A percentile compares a stretch with the other conserved stretches of the same genome.
These are phyloP conservation scores for Fusarium sp. DNA, from an alignment of 2,329 filamentous ascomycete genomes.

Conservation along the genomic window DNA sequence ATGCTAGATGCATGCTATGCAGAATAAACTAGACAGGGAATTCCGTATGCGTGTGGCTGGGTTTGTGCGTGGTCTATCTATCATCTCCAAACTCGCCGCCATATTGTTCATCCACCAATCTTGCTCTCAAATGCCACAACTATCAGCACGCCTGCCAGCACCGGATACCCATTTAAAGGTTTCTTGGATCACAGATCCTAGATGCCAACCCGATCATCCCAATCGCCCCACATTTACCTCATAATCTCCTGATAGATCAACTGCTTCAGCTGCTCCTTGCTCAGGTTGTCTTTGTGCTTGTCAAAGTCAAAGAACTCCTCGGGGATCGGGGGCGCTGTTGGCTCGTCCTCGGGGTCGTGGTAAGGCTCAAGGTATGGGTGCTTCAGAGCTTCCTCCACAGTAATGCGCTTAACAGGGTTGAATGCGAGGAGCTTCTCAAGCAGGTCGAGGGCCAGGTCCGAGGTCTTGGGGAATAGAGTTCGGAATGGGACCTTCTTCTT, in stretches of 20 bases:
- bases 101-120: conserved; percentile 26
- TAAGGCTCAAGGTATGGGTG: conserved; percentile 99
- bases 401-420: conserved; percentile 98
- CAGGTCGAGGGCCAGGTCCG: conserved; percentile 93
- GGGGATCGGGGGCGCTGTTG: conserved; percentile 94
- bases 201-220: conserved; percentile 6
- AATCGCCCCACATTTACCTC: conserved; percentile 59
- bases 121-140: conserved; percentile 24
- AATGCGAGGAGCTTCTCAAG: conserved; percentile 97
- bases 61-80: conserved; percentile 41
- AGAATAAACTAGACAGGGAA: conserved; percentile 26
- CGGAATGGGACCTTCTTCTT: conserved; percentile 99
- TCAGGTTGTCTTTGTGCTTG: conserved; percentile 99
- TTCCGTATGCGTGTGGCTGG: conserved; percentile 29
- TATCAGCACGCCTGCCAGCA: conserved; percentile 17
- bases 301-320: conserved; percentile 99
- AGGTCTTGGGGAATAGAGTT: conserved; percentile 98
- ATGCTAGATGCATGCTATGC: conserved; percentile 27
- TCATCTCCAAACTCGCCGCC: conserved; percentile 38
- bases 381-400: conserved; percentile 95
- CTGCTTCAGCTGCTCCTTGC: conserved; percentile 97
- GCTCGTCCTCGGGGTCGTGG: conserved; percentile 98
- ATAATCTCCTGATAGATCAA: conserved; percentile 99
- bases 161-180: conserved; percentile 1
- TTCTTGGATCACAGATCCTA: conserved; percentile 29